A percentile compares a stretch with the other conserved stretches of the same genome.
Conservation (phyloP, 768 basidiomycete genomes). For the Lactarius quietus region DNA sequence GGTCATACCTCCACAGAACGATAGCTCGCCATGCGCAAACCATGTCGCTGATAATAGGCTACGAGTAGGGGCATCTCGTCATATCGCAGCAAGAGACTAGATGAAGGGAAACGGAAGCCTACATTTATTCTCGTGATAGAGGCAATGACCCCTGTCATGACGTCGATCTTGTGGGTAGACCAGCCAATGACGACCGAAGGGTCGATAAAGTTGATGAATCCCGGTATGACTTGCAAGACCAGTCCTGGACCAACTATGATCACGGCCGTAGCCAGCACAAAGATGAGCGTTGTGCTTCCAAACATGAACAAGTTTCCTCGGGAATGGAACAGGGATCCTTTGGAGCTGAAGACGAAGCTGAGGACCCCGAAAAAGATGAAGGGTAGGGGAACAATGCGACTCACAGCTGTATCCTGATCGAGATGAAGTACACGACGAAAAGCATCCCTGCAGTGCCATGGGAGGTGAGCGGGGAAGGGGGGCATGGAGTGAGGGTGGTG, state of each 20-base stretch:
- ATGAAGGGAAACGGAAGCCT: background rate
- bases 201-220: constrained; percentile 7
- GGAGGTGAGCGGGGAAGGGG: background rate
- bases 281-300: constrained; percentile 1
- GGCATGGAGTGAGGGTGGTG: too few species aligned
- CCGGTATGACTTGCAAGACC: constrained; percentile 8
- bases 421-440: constrained; percentile 16
- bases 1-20: constrained; percentile 16
- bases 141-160: constrained; percentile 1
- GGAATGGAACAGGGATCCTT: constrained; percentile 8
- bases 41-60: constrained; percentile 21
- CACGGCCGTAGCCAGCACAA: constrained; percentile 12
- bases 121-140: constrained; percentile 9
- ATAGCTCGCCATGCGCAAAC: constrained; percentile 21
- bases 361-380: background rate
- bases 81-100: background rate
- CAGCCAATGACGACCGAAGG: constrained; percentile 6
- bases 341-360: constrained; percentile 7
- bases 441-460: constrained; percentile 8
- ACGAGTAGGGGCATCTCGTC: background rate
- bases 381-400: background rate
- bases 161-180: constrained; percentile 13
- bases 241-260: constrained; percentile 8
- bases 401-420: constrained; percentile 20
- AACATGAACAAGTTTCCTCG: constrained; percentile 16